phyloP scores from a whole-genome alignment of 495 filamentous ascomycete species.

The Gamarada debralockiae region DNA sequence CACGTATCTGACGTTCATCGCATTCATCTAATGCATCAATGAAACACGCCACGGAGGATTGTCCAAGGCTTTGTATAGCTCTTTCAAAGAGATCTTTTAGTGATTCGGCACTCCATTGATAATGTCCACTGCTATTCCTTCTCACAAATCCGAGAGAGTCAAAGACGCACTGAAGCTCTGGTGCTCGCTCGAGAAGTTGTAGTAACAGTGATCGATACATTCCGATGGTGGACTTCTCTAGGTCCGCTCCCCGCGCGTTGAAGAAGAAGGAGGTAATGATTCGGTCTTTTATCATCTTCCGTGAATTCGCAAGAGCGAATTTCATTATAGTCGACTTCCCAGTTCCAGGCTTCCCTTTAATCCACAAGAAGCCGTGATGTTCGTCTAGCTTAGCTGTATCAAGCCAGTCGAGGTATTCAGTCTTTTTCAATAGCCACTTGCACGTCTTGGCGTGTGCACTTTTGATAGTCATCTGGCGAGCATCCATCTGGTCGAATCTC shows the following conservation, averaged over 20 bases:
- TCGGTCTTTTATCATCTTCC: not conserved
- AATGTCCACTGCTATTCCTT: constrained; percentile 4
- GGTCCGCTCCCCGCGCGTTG: constrained; percentile 28
- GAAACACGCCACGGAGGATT: constrained; percentile 16
- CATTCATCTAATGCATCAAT: constrained; percentile 33
- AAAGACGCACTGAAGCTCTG: constrained; percentile 8
- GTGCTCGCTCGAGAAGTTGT: constrained; percentile 26
- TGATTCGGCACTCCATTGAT: constrained; percentile 17
- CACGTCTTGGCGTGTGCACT: constrained; percentile 40
- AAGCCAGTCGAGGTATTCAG: constrained; percentile 42
- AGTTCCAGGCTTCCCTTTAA: constrained; percentile 53
- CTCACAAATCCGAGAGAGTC: constrained; percentile 10
- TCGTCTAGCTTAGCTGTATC: constrained; percentile 30
- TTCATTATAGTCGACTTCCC: constrained; percentile 55
- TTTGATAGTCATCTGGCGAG: constrained; percentile 34
- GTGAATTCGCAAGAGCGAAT: not conserved
- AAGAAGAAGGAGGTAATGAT: constrained; percentile 34
- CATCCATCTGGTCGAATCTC: constrained; percentile 33
- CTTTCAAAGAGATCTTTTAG: constrained; percentile 2
- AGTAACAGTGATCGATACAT: constrained; percentile 33
- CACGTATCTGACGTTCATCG: constrained; percentile 24
- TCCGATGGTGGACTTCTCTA: constrained; percentile 29
- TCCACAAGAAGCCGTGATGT: constrained; percentile 48
- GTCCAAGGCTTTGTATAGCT: constrained; percentile 12
- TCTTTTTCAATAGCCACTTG: constrained; percentile 40